Percentiles rank a stretch among this genome's conserved stretches.
Conservation (phyloP, 208 protist genomes). For the Leptomonas seymouri region DNA sequence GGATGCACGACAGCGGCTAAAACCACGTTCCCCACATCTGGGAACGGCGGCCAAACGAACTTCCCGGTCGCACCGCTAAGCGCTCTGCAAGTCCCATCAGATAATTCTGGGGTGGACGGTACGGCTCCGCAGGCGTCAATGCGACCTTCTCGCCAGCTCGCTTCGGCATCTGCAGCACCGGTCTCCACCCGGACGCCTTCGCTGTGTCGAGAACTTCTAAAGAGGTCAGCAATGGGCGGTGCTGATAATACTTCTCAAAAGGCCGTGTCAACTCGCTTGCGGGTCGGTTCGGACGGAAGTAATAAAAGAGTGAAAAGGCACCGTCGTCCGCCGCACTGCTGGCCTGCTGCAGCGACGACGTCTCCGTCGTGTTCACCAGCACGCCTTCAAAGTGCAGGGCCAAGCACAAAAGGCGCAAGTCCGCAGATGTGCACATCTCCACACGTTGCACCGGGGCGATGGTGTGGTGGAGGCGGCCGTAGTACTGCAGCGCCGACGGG, state of each 20-base stretch:
- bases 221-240: constrained; percentile 44
- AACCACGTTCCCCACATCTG: constrained; percentile 93
- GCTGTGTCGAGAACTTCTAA: constrained; percentile 21
- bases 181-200: constrained; percentile 37
- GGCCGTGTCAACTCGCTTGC: constrained; percentile 76
- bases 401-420: constrained; percentile 82
- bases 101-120: constrained; percentile 81
- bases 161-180: constrained; percentile 62
- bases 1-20: constrained; percentile 21
- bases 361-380: constrained; percentile 31
- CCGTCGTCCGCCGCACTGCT: constrained; percentile 14
- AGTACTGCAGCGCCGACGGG: constrained; percentile 76
- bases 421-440: constrained; percentile 64
- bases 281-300: constrained; percentile 80
- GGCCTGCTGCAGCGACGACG: constrained; percentile 38
- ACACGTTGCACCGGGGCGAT: constrained; percentile 54
- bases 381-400: constrained; percentile 54
- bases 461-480: constrained; percentile 59
- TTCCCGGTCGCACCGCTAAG: constrained; percentile 75
- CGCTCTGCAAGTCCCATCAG: constrained; percentile 88
- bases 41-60: constrained; percentile 78
- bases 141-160: constrained; percentile 26
- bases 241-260: constrained; percentile 77
- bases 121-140: constrained; percentile 55
- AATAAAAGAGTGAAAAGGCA: constrained; percentile 79